Conservation (phyloP, 2,329 filamentous ascomycete species). For the Neopestalotiopsis sp. region DNA sequence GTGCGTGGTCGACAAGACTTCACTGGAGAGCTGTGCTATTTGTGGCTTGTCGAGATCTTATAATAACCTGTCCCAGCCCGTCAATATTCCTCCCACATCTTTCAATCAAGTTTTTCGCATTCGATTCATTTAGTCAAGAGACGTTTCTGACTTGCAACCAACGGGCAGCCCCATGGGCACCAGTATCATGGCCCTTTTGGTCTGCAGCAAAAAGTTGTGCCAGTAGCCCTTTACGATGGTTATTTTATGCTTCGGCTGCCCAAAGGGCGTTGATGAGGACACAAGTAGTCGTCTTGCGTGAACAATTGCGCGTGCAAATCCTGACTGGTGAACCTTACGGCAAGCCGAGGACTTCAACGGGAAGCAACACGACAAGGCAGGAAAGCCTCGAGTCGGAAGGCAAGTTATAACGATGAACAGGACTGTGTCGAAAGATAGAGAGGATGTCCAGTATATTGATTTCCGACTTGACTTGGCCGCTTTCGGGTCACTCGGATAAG, state of each 20-base stretch:
- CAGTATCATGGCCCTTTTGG: conserved; percentile 12
- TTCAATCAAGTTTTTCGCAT: too few species aligned
- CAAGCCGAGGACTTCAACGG: neutral
- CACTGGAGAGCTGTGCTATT: too few species aligned
- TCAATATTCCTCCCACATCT: too few species aligned
- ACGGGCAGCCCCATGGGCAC: conserved; percentile 6
- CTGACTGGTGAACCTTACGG: neutral
- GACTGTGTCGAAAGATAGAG: neutral
- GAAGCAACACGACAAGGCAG: neutral
- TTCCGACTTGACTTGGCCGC: neutral
- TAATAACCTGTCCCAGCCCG: too few species aligned
- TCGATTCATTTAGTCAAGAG: too few species aligned
- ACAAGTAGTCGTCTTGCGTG: neutral
- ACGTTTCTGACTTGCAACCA: conserved; percentile 7
- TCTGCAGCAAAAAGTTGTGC: conserved; percentile 15
- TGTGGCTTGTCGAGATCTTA: too few species aligned
- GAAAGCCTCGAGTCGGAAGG: neutral
- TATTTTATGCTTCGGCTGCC: conserved; percentile 14
- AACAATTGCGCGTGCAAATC: neutral
- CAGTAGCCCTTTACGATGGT: conserved; percentile 14
- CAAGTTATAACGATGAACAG: neutral
- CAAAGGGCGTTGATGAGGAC: neutral
- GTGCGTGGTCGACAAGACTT: conserved; percentile 7
- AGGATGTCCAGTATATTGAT: neutral
- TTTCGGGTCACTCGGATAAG: too few species aligned